Percentiles rank a stretch among this genome's conserved stretches.
Evolutionary conservation across 2,329 filamentous ascomycete genomes (phyloP).

Genomic region (Alternaria incomplexa): DNA sequence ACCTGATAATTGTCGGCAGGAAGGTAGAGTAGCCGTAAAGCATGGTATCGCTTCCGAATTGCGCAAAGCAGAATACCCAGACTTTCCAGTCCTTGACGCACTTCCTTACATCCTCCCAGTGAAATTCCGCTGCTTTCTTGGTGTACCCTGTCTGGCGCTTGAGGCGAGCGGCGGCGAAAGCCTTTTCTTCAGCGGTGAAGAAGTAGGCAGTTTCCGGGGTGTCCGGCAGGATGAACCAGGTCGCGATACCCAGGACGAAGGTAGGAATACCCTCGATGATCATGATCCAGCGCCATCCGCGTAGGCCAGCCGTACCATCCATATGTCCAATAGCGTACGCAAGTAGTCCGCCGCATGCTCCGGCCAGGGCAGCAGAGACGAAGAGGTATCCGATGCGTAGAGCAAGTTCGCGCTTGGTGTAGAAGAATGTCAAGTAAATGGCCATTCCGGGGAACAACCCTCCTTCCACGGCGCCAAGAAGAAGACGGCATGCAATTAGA

Average conservation of each 20-base stretch:
- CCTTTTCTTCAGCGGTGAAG: slow-evolving; percentile 64
- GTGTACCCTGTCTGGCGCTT: slow-evolving; percentile 57
- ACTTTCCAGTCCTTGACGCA: slow-evolving; percentile 79
- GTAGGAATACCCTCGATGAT: slow-evolving; percentile 64
- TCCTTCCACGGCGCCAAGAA: slow-evolving; percentile 73
- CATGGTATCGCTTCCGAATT: slow-evolving; percentile 78
- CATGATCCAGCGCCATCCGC: slow-evolving; percentile 77
- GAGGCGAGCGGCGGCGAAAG: slow-evolving; percentile 61
- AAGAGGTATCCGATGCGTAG: slow-evolving; percentile 77
- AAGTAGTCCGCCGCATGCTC: slow-evolving; percentile 73
- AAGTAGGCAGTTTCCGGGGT: slow-evolving; percentile 69
- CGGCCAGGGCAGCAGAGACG: slow-evolving; percentile 72
- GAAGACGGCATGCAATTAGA: slow-evolving; percentile 70
- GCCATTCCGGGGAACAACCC: slow-evolving; percentile 73
- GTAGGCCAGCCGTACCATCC: slow-evolving; percentile 68
- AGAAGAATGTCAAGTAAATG: slow-evolving; percentile 76
- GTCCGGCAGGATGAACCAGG: slow-evolving; percentile 68
- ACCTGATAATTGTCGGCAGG: slow-evolving; percentile 77
- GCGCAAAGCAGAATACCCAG: slow-evolving; percentile 70
- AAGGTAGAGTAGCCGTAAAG: slow-evolving; percentile 81
- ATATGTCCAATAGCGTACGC: slow-evolving; percentile 77
- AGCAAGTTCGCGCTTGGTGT: slow-evolving; percentile 74
- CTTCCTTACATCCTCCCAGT: slow-evolving; percentile 68
- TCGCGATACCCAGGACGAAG: slow-evolving; percentile 61
- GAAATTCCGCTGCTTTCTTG: slow-evolving; percentile 59